Base-by-base conservation (phyloP, 2,329 filamentous ascomycete species). In the Colletotrichum simmondsii region DNA sequence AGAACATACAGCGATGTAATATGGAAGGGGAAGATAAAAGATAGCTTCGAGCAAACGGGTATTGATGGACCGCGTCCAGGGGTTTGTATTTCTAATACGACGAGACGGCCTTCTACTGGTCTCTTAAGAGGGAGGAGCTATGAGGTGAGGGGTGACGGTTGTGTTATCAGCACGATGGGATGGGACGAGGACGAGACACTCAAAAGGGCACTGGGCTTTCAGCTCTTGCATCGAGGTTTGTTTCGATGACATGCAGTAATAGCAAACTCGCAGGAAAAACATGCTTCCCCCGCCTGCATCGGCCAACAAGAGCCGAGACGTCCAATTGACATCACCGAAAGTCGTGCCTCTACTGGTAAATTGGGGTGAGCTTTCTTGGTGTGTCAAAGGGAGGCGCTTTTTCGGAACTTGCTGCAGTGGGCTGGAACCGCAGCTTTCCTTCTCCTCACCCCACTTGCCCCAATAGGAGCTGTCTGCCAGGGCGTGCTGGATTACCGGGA, bases 61-160 rank as follows among this genome's bases (percentile, higher is more conserved):
- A 46, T 16, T n/a, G 22, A 49, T 49, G 61, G 10, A 22, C 16
- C n/a, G 54, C 7, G 52, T 5, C 16, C 14, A 14, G 11, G 16
- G 59, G 54, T 19, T 60, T 72, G 35, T 69, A 64, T 69, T 72
- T 46, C 65, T 54, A 59, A 72, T 70, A 32, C 19, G 53, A 64
- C 59, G n/a, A 60, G 59, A 64, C 59, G 16, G 66, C 42, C 26
- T 26, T 56, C 35, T 62, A 26, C 22, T 60, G 14, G 4, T 26
- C 6, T 16, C 37, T 64, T 54, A 8, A 57, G 32, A 52, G 22
- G 56, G 61, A 22, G 42, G 42, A 49, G 19, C 42, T 49, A 22
- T 22, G 42, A 49, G 19, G 42, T n/a, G 42, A n/a, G 42, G 19
- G 42, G 42, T 62, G 59, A 68, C 32, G 60, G 22, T 32, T n/a